Percentiles rank a stretch among this genome's conserved stretches.
Evolutionary conservation across 768 basidiomycete species (phyloP).

Genomic region (Royoungia palumana): DNA sequence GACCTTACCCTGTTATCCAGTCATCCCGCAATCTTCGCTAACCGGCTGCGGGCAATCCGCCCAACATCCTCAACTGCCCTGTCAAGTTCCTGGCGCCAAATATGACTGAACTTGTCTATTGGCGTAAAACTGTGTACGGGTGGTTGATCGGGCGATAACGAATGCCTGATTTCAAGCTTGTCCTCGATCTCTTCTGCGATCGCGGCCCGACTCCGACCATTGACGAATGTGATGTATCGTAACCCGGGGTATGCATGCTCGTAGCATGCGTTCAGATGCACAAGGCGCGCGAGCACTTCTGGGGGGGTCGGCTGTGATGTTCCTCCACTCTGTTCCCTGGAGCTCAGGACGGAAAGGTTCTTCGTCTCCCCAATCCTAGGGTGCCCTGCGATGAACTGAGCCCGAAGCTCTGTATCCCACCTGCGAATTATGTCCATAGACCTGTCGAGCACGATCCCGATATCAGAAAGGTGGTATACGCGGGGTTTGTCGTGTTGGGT

Average conservation of each 20-base stretch:
- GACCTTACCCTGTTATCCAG: background rate
- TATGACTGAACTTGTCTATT: conserved; percentile 37
- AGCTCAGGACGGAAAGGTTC: conserved; percentile 71
- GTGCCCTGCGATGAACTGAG: conserved; percentile 75
- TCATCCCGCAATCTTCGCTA: conserved; percentile 33
- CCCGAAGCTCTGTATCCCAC: conserved; percentile 52
- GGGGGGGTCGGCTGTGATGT: conserved; percentile 55
- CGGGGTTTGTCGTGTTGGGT: conserved; percentile 22
- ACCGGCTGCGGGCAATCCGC: conserved; percentile 68
- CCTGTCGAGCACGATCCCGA: conserved; percentile 50
- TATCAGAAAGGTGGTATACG: conserved; percentile 39
- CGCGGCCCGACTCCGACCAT: conserved; percentile 67
- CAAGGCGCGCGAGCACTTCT: conserved; percentile 68
- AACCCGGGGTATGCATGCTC: conserved; percentile 70
- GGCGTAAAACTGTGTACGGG: conserved; percentile 36
- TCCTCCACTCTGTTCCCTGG: conserved; percentile 68
- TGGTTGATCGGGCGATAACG: conserved; percentile 38
- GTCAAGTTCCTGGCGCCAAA: conserved; percentile 65
- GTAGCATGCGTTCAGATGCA: conserved; percentile 74
- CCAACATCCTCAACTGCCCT: conserved; percentile 76
- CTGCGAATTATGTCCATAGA: conserved; percentile 46
- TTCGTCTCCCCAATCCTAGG: conserved; percentile 85
- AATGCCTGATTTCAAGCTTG: conserved; percentile 51
- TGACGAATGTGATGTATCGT: conserved; percentile 90
- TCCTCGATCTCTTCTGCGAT: conserved; percentile 82